These are phyloP conservation scores for Boletus huronensis DNA, from an alignment of 768 basidiomycete species.

Conservation along the genomic window DNA sequence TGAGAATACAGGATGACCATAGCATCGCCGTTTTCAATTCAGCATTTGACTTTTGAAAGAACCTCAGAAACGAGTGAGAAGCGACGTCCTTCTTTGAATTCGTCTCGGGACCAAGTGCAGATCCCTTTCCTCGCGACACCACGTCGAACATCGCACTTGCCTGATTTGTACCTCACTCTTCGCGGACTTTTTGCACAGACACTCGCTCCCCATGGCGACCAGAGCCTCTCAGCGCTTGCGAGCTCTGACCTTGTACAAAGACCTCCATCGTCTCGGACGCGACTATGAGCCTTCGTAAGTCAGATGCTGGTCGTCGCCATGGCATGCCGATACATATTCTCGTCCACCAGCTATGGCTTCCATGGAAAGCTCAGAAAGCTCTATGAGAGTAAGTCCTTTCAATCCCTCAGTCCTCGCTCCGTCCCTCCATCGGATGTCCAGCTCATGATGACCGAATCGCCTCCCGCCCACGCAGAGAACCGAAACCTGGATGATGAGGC, in stretches of 20 bases:
- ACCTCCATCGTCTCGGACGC: slow-evolving; percentile 72
- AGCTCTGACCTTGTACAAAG: slow-evolving; percentile 75
- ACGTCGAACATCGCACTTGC: not conserved
- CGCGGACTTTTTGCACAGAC: not conserved
- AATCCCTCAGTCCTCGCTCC: not conserved
- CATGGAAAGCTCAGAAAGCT: slow-evolving; percentile 65
- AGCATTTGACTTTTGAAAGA: not conserved
- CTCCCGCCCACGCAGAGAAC: slow-evolving; percentile 49
- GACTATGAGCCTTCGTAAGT: slow-evolving; percentile 81
- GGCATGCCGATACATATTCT: slow-evolving; percentile 7
- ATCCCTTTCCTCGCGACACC: not conserved
- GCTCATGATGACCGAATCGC: not conserved
- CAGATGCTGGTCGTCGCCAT: slow-evolving; percentile 5
- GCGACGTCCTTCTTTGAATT: too few relatives aligned
- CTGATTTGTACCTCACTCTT: not conserved
- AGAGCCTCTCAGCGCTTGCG: slow-evolving; percentile 52
- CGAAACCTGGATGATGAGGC: slow-evolving; percentile 57
- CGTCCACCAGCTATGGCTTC: slow-evolving; percentile 63
- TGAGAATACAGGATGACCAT: not conserved
- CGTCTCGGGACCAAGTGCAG: not conserved
- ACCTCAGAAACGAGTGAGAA: too few relatives aligned
- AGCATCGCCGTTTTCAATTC: not conserved
- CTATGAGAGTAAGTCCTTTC: slow-evolving; percentile 61
- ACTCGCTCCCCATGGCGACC: slow-evolving; percentile 39
- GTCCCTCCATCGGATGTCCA: not conserved